Conservation (phyloP, 371 early-diverging fungal genomes). For the Umbelopsis sp. region DNA sequence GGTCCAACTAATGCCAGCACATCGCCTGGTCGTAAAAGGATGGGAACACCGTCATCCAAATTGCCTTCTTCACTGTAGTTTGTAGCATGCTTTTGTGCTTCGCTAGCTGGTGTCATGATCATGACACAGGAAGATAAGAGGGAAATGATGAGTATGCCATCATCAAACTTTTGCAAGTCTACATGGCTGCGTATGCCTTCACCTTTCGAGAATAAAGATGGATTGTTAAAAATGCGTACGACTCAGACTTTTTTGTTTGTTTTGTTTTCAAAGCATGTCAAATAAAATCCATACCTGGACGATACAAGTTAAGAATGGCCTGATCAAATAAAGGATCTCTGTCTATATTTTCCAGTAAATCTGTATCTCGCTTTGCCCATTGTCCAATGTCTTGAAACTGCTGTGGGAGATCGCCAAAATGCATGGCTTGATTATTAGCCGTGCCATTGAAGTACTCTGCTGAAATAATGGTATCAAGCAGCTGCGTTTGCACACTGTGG, state of each 20-base stretch:
- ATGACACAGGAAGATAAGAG: slow-evolving; percentile 50
- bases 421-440: slow-evolving; percentile 44
- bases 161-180: slow-evolving; percentile 48
- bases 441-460: slow-evolving; percentile 27
- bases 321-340: slow-evolving; percentile 50
- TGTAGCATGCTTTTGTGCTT: background rate
- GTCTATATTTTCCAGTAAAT: slow-evolving; percentile 22
- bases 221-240: too few species aligned
- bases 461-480: slow-evolving; percentile 34
- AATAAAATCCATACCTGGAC: slow-evolving; percentile 33
- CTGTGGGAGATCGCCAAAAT: slow-evolving; percentile 41
- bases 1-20: slow-evolving; percentile 38
- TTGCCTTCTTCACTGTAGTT: slow-evolving; percentile 1
- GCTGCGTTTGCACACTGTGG: slow-evolving; percentile 41
- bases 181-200: slow-evolving; percentile 50
- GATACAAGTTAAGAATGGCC: slow-evolving; percentile 47
- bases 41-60: slow-evolving; percentile 10
- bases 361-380: slow-evolving; percentile 19
- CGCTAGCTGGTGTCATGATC: slow-evolving; percentile 37
- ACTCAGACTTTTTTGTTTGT: too few species aligned
- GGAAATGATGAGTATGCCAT: slow-evolving; percentile 49
- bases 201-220: slow-evolving; percentile 21
- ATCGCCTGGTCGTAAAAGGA: slow-evolving; percentile 46
- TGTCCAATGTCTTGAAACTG: slow-evolving; percentile 26
- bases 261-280: background rate